Base-by-base conservation (phyloP, 768 basidiomycete species). In the Nevesoporus exiguus region DNA sequence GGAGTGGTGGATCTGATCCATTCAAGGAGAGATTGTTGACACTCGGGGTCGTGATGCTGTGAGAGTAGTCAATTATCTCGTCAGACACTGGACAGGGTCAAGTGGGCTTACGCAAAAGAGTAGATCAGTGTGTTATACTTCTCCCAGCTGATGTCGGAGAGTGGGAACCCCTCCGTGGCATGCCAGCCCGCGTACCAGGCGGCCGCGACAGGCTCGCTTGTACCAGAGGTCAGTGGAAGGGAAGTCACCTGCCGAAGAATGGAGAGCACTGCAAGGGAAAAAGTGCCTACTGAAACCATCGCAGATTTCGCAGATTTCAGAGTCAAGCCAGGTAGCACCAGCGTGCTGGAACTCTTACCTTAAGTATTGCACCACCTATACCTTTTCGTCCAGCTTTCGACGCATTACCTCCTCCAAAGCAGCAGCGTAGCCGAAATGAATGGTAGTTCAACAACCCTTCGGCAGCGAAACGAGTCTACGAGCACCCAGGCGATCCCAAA, bases 81-180 rank as follows among this genome's bases (percentile, higher is more conserved):
- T 29, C 24, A 24, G 31, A 42, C 2, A 21, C 24, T 17, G 13
- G n/a, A 21, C 3, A 24, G 15, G n/a, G 15, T 36, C 31, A 25
- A 34, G 24, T 14, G 15, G 21, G 66, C 77, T 69, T 60, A 76
- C 77, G 84, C 87, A 58, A 89, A 90, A 0, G 87, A 76, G 67
- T 87, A 89, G 14, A 79, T 82, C 43, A 87, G 52, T 15, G 81
- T 76, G n/a, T 80, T 87, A 66, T 88, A 90, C 69, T 86, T 88
- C n/a, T 72, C 69, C 87, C 88, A 90, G 56, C 74, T 80, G 56
- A 90, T 67, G 17, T 74, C 71, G 7, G 75, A 73, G 15, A 84
- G 71, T 4, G 84, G 75, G 60, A 83, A 84, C 1, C 75, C 74
- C 17, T 70, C 62, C 7, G 66, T 68, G 14, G 79, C 76, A 64